Conservation (phyloP, 1,284 basidiomycete species). For the Moesziomyces sp. region DNA sequence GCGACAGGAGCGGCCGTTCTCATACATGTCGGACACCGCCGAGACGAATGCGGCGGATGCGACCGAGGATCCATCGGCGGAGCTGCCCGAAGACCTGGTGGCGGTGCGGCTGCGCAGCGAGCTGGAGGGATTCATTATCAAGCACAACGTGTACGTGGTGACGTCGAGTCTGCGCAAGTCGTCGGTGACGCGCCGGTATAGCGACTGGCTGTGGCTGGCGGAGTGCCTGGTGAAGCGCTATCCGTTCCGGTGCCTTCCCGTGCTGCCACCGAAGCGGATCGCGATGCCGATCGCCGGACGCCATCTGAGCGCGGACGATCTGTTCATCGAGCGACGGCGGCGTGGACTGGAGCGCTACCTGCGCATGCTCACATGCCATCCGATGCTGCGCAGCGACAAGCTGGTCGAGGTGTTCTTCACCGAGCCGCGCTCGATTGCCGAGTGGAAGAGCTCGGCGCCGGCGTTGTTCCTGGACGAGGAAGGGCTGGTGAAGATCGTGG, state of each 20-base stretch:
- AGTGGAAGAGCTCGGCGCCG: slow-evolving; percentile 41
- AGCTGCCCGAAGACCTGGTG: slow-evolving; percentile 37
- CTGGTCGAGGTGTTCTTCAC: slow-evolving; percentile 47
- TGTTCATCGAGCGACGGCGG: slow-evolving; percentile 45
- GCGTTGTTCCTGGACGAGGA: slow-evolving; percentile 47
- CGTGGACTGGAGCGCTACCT: slow-evolving; percentile 47
- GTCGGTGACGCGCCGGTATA: slow-evolving; percentile 48
- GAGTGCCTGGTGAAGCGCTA: slow-evolving; percentile 52
- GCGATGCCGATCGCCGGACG: slow-evolving; percentile 41
- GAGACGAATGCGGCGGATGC: slow-evolving; percentile 34
- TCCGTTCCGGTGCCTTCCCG: slow-evolving; percentile 52
- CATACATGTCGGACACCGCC: slow-evolving; percentile 45
- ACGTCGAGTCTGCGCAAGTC: slow-evolving; percentile 35
- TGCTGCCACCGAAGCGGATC: slow-evolving; percentile 53
- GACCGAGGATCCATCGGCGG: slow-evolving; percentile 32
- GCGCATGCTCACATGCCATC: slow-evolving; percentile 38
- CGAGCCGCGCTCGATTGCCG: slow-evolving; percentile 31
- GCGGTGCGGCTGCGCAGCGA: slow-evolving; percentile 42
- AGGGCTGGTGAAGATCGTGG: slow-evolving; percentile 35
- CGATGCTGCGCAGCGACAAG: slow-evolving; percentile 45
- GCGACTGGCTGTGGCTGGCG: slow-evolving; percentile 53
- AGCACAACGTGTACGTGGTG: slow-evolving; percentile 52
- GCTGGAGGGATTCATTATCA: slow-evolving; percentile 50
- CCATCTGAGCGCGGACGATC: slow-evolving; percentile 43
- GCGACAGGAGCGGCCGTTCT: slow-evolving; percentile 37